Evolutionary conservation across 1,284 basidiomycete species (phyloP), one percentile per base, ranked within the genome.

Genomic region (Moesziomyces parantarcticus): DNA sequence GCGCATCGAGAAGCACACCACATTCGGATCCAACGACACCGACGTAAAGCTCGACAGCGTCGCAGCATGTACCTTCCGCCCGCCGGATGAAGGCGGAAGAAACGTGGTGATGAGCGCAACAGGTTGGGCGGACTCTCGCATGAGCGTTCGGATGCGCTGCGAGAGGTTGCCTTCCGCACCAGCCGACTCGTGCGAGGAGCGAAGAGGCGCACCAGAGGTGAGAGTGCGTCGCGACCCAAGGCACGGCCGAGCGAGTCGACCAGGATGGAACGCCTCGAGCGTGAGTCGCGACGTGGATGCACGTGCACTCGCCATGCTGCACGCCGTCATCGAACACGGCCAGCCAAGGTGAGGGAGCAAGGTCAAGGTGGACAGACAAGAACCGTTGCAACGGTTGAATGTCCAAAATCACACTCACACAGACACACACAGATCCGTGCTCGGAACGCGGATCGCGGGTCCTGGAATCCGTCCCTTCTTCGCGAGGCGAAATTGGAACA

Each of bases 1-100:
- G 40, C 54, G 52, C 21, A 74, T 61, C 6, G 61, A 51, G 32
- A 74, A 74, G 7, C 54, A 62, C 1, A 69, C 53, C 56, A 74
- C 39, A 14, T 69, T 55, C 18, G 71, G 71, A 3, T 55, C 42
- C 14, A 70, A 29, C 16, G 66, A 69, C 40, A 74, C 50, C 8
- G 66, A 62, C 8, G 55, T 46, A 21, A 74, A 74, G 23, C 58
- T 62, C 6, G 71, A 74, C 3, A 74, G 59, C 6, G 71, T 74
- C 21, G 71, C 71, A 2, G 55, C 71, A 39, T 74, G 71, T 0
- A 74, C 43, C 48, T 20, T 34, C 20, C 5, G 14, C 16, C 13
- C 14, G 1, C 22, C 18, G 22, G 10, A 21, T n/a, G 44, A 14
- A 14, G 49, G 39, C 0, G 71, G 55, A 9, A 74, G 59, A 14